A percentile compares a stretch with the other conserved stretches of the same genome.
Evolutionary conservation across 495 filamentous ascomycete genomes (phyloP).

Genomic region (Aspergillus panamensis): DNA sequence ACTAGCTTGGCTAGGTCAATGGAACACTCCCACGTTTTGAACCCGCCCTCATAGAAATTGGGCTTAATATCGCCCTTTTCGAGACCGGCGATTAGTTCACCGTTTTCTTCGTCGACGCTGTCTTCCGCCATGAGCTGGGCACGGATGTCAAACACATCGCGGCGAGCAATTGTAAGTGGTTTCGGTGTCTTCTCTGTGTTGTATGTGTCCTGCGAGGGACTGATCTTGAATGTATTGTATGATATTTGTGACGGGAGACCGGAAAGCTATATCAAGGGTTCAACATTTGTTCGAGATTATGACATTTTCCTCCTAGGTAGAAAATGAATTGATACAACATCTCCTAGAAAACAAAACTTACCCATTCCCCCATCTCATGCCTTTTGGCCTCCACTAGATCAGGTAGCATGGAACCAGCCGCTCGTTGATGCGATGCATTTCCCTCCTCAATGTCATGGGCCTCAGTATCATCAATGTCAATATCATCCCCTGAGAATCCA

Average conservation of each 20-base stretch:
- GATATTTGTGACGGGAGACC: conserved; percentile 74
- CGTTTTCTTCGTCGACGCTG: conserved; percentile 42
- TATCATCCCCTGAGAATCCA: conserved; percentile 79
- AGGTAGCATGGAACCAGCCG: conserved; percentile 24
- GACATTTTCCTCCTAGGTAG: conserved; percentile 28
- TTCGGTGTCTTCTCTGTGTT: background rate
- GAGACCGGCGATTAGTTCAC: conserved; percentile 53
- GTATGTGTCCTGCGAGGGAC: conserved; percentile 41
- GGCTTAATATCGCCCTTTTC: conserved; percentile 82
- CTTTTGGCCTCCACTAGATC: conserved; percentile 34
- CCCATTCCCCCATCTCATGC: conserved; percentile 47
- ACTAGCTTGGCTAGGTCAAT: conserved; percentile 74
- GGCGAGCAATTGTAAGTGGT: conserved; percentile 60
- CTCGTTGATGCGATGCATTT: conserved; percentile 10
- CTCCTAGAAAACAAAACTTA: conserved; percentile 25
- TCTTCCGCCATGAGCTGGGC: conserved; percentile 93
- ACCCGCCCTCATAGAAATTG: conserved; percentile 94
- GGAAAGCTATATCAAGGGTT: conserved; percentile 53
- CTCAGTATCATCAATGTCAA: conserved; percentile 58
- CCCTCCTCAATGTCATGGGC: conserved; percentile 25
- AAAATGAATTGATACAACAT: conserved; percentile 10
- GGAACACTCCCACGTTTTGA: conserved; percentile 98
- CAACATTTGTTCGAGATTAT: background rate
- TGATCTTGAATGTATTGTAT: conserved; percentile 60
- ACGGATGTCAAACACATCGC: conserved; percentile 90